Evolutionary conservation across 75 land plant species (phyloP).

Genomic region (Picea sitchensis): DNA sequence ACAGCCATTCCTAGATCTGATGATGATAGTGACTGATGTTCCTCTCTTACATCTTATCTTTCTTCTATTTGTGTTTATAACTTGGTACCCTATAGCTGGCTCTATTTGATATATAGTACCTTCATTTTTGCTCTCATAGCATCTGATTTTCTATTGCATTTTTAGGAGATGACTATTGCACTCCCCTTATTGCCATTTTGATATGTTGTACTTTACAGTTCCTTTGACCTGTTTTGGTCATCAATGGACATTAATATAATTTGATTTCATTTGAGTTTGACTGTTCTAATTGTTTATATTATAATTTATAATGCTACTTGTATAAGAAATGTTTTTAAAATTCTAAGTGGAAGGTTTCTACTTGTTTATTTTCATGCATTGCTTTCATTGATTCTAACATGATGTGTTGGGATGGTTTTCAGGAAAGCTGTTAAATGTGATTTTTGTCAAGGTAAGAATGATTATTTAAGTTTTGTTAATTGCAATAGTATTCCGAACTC

Average conservation of each 20-base stretch:
- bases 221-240: too few relatives aligned
- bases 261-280: not conserved
- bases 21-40: too few relatives aligned
- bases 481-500: not conserved
- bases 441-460: not conserved
- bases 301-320: not conserved
- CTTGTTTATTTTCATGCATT: not conserved
- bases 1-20: too few relatives aligned
- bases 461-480: not conserved
- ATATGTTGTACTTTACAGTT: too few relatives aligned
- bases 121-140: too few relatives aligned
- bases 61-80: too few relatives aligned
- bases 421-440: not conserved
- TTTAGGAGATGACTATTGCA: too few relatives aligned
- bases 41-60: too few relatives aligned
- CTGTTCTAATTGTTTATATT: not conserved
- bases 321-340: not conserved
- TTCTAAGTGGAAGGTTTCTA: not conserved
- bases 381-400: not conserved
- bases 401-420: not conserved
- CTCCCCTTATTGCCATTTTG: too few relatives aligned
- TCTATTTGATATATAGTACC: too few relatives aligned
- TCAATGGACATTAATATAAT: not conserved
- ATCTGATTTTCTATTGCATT: too few relatives aligned
- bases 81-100: too few relatives aligned